Base-by-base conservation (phyloP, 768 basidiomycete genomes). In the Amanita brunnescens region DNA sequence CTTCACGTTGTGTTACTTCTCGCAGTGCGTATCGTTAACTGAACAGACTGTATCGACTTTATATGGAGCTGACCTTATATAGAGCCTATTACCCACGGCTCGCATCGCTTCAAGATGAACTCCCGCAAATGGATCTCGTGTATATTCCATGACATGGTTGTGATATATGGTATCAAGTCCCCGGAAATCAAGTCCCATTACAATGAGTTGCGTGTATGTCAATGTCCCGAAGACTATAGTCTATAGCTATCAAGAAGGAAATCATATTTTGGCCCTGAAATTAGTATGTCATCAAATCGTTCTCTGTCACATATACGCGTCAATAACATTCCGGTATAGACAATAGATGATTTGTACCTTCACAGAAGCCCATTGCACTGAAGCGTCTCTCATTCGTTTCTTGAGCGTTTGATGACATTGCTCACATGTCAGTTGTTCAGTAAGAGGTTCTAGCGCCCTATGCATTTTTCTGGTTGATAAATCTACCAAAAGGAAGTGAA, bases 281-380 rank as follows among this genome's bases (percentile, higher is more conserved):
- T n/a, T 2, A 6, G 20, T 12, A 23, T 48, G 35, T 9, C 16
- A 8, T 51, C n/a, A 33, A 6, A 51, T 43, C 23, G 49, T 51
- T 51, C 49, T 51, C 49, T 51, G 18, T n/a, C 30, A 29, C 7
- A 29, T 29, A 29, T 10, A 32, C 21, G 37, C 9, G 21, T 51
- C 30, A 42, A 26, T 7, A 16, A 14, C n/a, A 16, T 13, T 35
- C 21, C 14, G 37, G 13, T 8, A n/a, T 21, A 20, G 6, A 18
- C 21, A 23, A 33, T 5, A 30, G 8, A 7, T 10, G 10, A 6
- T 26, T 5, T 59, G 33, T 54, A 64, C 69, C 57, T 65, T 66
- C n/a, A 70, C 62, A 7, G 60, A 55, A 3, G 62, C 57, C 68
- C 70, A 70, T 38, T 63, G 56, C 5, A 63, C 54, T 13, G 64